Evolutionary conservation across 2,329 filamentous ascomycete species (phyloP), one percentile per base, ranked within the genome.

Genomic region (Rhytidhysteron rufulum): DNA sequence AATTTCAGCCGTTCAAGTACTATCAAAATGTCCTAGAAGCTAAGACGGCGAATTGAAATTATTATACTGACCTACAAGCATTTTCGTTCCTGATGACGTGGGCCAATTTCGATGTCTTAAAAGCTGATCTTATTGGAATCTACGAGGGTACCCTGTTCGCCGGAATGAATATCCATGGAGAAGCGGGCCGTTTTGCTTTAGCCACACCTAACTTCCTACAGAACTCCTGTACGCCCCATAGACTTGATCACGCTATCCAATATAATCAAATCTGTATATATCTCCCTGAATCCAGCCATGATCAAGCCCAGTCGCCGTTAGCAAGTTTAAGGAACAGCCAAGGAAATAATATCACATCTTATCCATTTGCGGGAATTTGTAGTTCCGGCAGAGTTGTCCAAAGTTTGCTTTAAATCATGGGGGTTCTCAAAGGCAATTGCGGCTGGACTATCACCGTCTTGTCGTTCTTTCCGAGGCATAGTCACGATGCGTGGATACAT

Each of bases 401-500:
- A 15, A 9, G 18, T 5, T 4, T 33, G 17, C 31, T 33, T 5
- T 3, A 33, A 5, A 33, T 13, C 5, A 17, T 33, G 31, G 4
- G 3, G 10, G 11, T 19, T 17, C 31, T 5, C 18, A 16, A 5
- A 17, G 18, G 18, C n/a, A n/a, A 11, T 6, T 16, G 31, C 5
- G 11, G 4, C 3, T 18, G 31, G 18, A 33, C n/a, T 9, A 5
- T 33, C 13, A 15, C 11, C 31, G 18, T 4, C 31, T 5, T 33
- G 4, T 33, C 17, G 40, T 33, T 40, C 32, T 42, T 43, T 40
- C 25, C n/a, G 38, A 35, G 37, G 35, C 42, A 42, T 48, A 34
- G 17, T 34, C 35, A 60, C 24, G 18, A 62, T 62, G 58, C 57
- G 55, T 37, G 45, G 42, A 22, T 49, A 52, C 34, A 38, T 58